Percentiles rank a stretch among this genome's conserved stretches.
These are phyloP conservation scores for Ophiostoma piceae DNA, from an alignment of 2,329 filamentous ascomycete genomes.

Conservation along the genomic window DNA sequence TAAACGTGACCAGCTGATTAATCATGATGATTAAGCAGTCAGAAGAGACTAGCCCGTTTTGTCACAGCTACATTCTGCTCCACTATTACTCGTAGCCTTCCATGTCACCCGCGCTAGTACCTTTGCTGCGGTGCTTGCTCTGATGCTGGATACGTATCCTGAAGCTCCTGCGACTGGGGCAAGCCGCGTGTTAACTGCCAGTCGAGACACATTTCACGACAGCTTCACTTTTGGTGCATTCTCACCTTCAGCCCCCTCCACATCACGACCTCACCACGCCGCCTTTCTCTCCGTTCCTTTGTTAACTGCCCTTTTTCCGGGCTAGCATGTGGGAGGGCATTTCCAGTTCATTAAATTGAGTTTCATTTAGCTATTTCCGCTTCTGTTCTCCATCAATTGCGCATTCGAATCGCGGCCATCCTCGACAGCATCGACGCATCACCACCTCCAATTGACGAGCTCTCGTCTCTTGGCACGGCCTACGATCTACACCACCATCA, in stretches of 20 bases:
- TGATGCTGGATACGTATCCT: slow-evolving; percentile 26
- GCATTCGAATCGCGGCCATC: neutral
- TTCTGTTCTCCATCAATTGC: neutral
- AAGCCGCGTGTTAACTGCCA: slow-evolving; percentile 23
- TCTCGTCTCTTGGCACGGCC: slow-evolving; percentile 19
- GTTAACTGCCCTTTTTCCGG: slow-evolving; percentile 9
- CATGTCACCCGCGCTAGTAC: slow-evolving; percentile 14
- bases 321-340: slow-evolving; percentile 4
- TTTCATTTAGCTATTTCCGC: neutral
- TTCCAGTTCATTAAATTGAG: neutral
- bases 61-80: neutral
- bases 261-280: neutral
- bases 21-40: neutral
- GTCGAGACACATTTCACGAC: slow-evolving; percentile 25
- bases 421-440: slow-evolving; percentile 5
- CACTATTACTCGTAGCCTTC: slow-evolving; percentile 9
- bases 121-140: slow-evolving; percentile 3
- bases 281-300: neutral
- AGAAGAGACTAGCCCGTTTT: neutral
- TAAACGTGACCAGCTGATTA: neutral
- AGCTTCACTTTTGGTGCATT: slow-evolving; percentile 14
- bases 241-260: slow-evolving; percentile 1
- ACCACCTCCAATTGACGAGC: slow-evolving; percentile 11
- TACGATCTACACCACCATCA: slow-evolving; percentile 26
- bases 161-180: slow-evolving; percentile 16